Base-by-base conservation (phyloP, 805 yeast genomes). In the Schwanniomyces occidentalis region DNA sequence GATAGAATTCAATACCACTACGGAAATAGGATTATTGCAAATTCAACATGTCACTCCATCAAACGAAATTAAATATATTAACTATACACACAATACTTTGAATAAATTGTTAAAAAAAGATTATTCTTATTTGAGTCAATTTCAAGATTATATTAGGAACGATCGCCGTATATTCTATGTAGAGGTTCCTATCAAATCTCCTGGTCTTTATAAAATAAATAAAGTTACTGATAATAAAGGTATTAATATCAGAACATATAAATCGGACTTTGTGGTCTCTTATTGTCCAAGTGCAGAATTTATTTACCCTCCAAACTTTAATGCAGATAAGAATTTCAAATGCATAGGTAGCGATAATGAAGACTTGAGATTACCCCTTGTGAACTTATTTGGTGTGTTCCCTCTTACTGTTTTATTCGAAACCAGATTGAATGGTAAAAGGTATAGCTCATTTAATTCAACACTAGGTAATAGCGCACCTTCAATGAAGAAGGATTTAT, bases 141-240 rank as follows among this genome's bases (percentile, higher is more conserved):
- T 43, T 27, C 45, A 49, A 1, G 56, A 47, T 6, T 61, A 44
- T 37, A 46, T 45, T 9, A 37, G 42, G 9, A 63, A 61, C 26
- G 70, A 66, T 27, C 54, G 51, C 14, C 51, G 68, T 8, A 72
- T 83, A 13, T 71, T 75, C 32, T 82, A 82, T 49, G 41, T 86
- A 25, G 82, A 78, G 47, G 46, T 90, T 6, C 88, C 93, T 1
- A 60, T 89, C 5, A 55, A 57, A 1, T 63, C 73, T 12, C 83
- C 93, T 0, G 99, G 99, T 1, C 66, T 75, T n/a, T 93, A 93
- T 58, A 77, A 75, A 38, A 71, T 93, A 3, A 66, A 62, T 16
- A 72, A 75, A 35, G 93, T 90, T 5, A 53, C 72, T 2, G 99
- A 93, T 54, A 47, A 52, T 18, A 80, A 80, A 36, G 76, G 76